Conservation (phyloP, 305 asterid genomes). For the Plantago lanceolata region DNA sequence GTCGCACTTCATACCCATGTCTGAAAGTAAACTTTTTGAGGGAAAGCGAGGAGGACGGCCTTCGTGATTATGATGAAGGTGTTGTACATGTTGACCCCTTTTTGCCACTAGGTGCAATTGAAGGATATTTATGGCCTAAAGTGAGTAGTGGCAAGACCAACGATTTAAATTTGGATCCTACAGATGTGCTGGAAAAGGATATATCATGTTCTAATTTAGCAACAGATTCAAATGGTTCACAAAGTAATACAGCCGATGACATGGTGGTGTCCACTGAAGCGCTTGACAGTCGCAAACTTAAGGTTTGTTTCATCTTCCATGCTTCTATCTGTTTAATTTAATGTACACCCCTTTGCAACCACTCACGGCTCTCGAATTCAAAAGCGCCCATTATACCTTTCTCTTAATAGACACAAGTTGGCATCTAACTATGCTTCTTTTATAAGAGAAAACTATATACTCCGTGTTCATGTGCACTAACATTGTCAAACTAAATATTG, state of each 20-base stretch:
- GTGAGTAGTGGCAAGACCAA: conserved; percentile 39
- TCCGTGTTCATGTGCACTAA: too few relatives aligned
- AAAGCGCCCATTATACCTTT: too few relatives aligned
- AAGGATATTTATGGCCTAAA: conserved; percentile 60
- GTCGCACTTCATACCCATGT: conserved; percentile 65
- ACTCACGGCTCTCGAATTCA: neutral
- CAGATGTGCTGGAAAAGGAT: conserved; percentile 35
- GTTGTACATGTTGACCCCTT: conserved; percentile 81
- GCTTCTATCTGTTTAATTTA: conserved; percentile 16
- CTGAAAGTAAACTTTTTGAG: conserved; percentile 73
- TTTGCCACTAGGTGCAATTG: conserved; percentile 61
- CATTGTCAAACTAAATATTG: too few relatives aligned
- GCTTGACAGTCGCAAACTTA: conserved; percentile 34
- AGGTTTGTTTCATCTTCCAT: conserved; percentile 33
- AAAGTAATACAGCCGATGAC: conserved; percentile 29
- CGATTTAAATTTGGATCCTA: conserved; percentile 28
- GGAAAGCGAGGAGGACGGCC: conserved; percentile 48
- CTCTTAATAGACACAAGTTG: too few relatives aligned
- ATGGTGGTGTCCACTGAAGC: conserved; percentile 29
- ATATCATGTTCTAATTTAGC: conserved; percentile 35
- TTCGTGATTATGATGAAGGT: conserved; percentile 49
- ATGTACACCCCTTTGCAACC: conserved; percentile 1
- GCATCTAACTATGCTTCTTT: too few relatives aligned
- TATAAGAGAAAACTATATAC: too few relatives aligned
- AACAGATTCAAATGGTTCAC: conserved; percentile 40